phyloP scores from a whole-genome alignment of 1,284 basidiomycete species.

The Austroboletus novae-zelandiae region DNA sequence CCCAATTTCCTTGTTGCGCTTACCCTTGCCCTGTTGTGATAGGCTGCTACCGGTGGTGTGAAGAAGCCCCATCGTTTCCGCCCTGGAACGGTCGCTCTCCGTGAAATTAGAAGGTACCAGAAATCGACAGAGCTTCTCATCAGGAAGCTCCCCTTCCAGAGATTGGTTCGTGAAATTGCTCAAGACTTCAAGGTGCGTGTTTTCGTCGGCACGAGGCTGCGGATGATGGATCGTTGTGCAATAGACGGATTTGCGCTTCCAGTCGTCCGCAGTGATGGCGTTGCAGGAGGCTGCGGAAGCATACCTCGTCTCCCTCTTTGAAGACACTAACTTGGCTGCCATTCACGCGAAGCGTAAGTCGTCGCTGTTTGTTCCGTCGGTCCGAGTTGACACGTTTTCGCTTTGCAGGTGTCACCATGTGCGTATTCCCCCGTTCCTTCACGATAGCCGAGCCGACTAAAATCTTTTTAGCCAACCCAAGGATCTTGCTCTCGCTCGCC shows the following conservation, averaged over 20 bases:
- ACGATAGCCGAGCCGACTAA: conserved; percentile 5
- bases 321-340: conserved; percentile 89
- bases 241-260: conserved; percentile 92
- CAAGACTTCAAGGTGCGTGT: conserved; percentile 88
- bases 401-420: conserved; percentile 67
- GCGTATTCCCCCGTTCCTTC: conserved; percentile 5
- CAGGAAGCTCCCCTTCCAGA: conserved; percentile 95
- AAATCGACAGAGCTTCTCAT: conserved; percentile 95
- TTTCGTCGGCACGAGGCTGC: conserved; percentile 7
- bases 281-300: conserved; percentile 96
- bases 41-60: conserved; percentile 90
- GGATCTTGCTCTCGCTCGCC: conserved; percentile 86
- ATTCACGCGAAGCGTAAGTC: conserved; percentile 85
- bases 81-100: conserved; percentile 96
- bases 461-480: conserved; percentile 61
- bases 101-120: conserved; percentile 98
- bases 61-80: conserved; percentile 98
- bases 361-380: neutral
- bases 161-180: conserved; percentile 94
- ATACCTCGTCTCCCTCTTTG: conserved; percentile 95
- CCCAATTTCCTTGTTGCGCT: neutral
- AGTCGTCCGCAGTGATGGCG: conserved; percentile 94
- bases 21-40: conserved; percentile 16
- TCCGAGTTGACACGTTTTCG: conserved; percentile 4
- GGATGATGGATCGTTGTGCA: conserved; percentile 9